A percentile compares a stretch with the other conserved stretches of the same genome.
Conservation (phyloP, 208 protist species). For the Tritrichomonas musculus region DNA sequence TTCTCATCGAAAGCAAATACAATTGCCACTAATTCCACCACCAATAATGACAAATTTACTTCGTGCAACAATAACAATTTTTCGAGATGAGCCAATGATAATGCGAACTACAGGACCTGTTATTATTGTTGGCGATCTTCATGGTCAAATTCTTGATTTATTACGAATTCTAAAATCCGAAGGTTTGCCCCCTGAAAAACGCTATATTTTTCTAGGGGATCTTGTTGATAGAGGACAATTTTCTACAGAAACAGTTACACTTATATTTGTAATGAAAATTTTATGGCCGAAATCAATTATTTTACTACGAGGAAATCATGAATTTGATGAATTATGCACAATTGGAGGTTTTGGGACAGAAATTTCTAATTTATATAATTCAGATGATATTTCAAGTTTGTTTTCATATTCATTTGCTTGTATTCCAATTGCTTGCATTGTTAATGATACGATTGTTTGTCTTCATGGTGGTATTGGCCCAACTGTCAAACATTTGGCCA, state of each 20-base stretch:
- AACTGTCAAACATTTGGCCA: not conserved
- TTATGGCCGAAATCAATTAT: not conserved
- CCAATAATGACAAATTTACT: too few species aligned
- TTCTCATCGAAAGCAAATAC: too few species aligned
- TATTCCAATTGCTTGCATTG: not conserved
- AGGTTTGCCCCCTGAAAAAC: not conserved
- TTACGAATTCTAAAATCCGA: not conserved
- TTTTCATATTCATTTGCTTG: not conserved
- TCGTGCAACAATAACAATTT: too few species aligned
- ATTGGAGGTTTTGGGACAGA: not conserved
- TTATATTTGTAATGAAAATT: not conserved
- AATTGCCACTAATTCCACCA: too few species aligned
- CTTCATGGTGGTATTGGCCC: not conserved
- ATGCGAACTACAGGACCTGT: not conserved
- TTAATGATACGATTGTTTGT: not conserved
- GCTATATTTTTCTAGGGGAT: not conserved
- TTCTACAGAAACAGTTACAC: not conserved
- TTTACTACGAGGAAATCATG: not conserved
- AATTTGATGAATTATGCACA: not conserved
- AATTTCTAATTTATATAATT: not conserved
- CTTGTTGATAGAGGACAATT: not conserved
- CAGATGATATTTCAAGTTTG: not conserved
- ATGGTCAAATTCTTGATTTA: not conserved
- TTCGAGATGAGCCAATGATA: too few species aligned
- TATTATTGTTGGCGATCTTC: not conserved